Evolutionary conservation across 1,284 basidiomycete species (phyloP).

Genomic region (Papiliotrema laurentii): DNA sequence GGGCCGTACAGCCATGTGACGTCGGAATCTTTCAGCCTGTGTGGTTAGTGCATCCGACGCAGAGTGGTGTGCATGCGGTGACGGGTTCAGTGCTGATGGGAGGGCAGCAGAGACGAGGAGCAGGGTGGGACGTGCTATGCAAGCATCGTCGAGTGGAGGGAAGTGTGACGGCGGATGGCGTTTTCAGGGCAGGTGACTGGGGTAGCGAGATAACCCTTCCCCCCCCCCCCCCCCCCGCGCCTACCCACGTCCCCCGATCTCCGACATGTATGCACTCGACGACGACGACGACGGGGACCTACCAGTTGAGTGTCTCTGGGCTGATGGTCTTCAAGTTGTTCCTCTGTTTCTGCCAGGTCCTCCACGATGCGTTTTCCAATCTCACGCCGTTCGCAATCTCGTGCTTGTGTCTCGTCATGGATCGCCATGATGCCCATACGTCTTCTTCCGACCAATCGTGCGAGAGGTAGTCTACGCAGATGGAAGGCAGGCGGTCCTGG

Average conservation of each 20-base stretch:
- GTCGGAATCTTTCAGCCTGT: slow-evolving; percentile 98
- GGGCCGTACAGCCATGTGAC: slow-evolving; percentile 99
- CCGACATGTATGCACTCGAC: too few species aligned
- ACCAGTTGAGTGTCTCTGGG: slow-evolving; percentile 98
- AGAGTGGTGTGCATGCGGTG: too few species aligned
- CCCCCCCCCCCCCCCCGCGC: not conserved
- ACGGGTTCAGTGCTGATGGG: not conserved
- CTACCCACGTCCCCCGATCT: not conserved
- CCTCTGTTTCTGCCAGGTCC: slow-evolving; percentile 99
- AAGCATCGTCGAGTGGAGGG: too few species aligned
- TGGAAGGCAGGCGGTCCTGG: slow-evolving; percentile 54
- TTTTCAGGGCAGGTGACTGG: not conserved
- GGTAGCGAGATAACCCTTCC: not conserved
- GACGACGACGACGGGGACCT: too few species aligned
- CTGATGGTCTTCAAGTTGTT: slow-evolving; percentile 93
- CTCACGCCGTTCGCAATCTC: slow-evolving; percentile 94
- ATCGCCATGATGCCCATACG: slow-evolving; percentile 96
- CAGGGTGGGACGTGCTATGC: not conserved
- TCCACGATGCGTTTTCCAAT: slow-evolving; percentile 96
- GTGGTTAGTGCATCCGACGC: slow-evolving; percentile 10
- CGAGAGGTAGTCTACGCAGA: slow-evolving; percentile 65
- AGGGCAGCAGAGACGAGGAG: not conserved
- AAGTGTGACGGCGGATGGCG: too few species aligned
- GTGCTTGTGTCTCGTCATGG: slow-evolving; percentile 97
- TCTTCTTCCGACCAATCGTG: slow-evolving; percentile 98